A percentile compares a stretch with the other conserved stretches of the same genome.
These are phyloP conservation scores for Cordyceps militaris DNA, from an alignment of 2,329 filamentous ascomycete genomes.

Conservation along the genomic window DNA sequence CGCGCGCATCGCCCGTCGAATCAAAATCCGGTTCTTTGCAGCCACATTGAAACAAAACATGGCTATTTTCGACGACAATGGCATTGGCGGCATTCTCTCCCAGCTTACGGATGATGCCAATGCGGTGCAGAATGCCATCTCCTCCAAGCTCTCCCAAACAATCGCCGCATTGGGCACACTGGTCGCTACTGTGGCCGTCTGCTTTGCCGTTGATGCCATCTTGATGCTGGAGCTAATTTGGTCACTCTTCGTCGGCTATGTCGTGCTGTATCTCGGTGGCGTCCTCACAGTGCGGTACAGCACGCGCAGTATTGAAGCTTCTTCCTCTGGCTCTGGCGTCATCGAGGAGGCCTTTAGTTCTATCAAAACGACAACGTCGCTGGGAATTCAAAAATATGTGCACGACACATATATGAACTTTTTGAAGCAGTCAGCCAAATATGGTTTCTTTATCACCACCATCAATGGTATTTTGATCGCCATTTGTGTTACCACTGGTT, in stretches of 20 bases:
- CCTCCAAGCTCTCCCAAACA: background rate
- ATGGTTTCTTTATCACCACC: constrained; percentile 25
- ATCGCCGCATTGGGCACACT: background rate
- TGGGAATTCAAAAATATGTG: constrained; percentile 29
- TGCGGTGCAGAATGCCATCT: background rate
- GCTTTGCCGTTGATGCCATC: background rate
- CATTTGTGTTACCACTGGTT: constrained; percentile 28
- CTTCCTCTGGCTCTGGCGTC: constrained; percentile 15
- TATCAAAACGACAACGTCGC: constrained; percentile 32
- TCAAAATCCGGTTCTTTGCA: constrained; percentile 16
- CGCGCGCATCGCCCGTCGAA: background rate
- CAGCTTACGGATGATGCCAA: background rate
- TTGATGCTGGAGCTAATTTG: background rate
- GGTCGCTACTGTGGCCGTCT: background rate
- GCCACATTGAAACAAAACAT: constrained; percentile 26
- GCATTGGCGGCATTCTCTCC: constrained; percentile 10
- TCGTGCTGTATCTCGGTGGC: background rate
- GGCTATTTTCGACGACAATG: constrained; percentile 26
- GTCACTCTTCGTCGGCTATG: background rate
- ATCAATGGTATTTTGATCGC: constrained; percentile 27
- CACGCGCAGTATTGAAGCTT: background rate
- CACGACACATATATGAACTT: constrained; percentile 23
- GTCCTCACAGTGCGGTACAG: background rate
- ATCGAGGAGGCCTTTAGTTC: constrained; percentile 33
- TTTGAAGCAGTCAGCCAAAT: constrained; percentile 16